Base-by-base conservation (phyloP, 2,329 filamentous ascomycete genomes). In the Rutstroemia sp. region DNA sequence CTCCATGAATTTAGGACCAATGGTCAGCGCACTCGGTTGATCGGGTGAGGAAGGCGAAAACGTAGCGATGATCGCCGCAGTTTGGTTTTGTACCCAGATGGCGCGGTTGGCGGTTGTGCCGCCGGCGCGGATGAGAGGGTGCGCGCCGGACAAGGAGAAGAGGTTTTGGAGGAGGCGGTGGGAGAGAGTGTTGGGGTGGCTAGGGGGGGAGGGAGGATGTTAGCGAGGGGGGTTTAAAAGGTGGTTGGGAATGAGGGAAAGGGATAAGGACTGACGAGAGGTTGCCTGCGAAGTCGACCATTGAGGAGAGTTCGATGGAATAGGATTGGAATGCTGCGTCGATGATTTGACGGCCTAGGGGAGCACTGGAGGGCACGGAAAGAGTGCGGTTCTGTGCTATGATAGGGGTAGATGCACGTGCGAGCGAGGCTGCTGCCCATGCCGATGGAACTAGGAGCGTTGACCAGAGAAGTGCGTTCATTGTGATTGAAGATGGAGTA, bases 231-330 rank as follows among this genome's bases (percentile, higher is more conserved):
- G 27, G 10, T 30, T 7, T 30, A 8, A 9, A 8, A 30, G 27
- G 27, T 7, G 27, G 27, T 30, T 30, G 27, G 27, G 27, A 9
- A 30, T 30, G 7, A 9, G 27, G 9, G 10, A 8, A 9, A 10
- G 9, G 8, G 27, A 30, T 9, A 9, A 30, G 27, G 27, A 30
- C 27, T 8, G 27, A 41, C 38, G 2, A n/a, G 17, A n/a, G 16
- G 16, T 59, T 59, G 10, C 50, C 57, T 17, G 44, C 57, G 39
- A 49, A 57, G 14, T 57, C 57, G 6, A 25, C 17, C 50, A 59
- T 59, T 21, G 56, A 59, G 14, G 53, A 59, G 39, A 59, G 56
- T 30, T 59, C 57, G 16, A 59, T 57, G 16, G 57, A 59, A 30
- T 39, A 59, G 4, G 54, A 57, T n/a, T 57, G 48, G n/a, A 44